phyloP scores from a whole-genome alignment of 2,329 filamentous ascomycete species.

The Alternaria gansuensis region DNA sequence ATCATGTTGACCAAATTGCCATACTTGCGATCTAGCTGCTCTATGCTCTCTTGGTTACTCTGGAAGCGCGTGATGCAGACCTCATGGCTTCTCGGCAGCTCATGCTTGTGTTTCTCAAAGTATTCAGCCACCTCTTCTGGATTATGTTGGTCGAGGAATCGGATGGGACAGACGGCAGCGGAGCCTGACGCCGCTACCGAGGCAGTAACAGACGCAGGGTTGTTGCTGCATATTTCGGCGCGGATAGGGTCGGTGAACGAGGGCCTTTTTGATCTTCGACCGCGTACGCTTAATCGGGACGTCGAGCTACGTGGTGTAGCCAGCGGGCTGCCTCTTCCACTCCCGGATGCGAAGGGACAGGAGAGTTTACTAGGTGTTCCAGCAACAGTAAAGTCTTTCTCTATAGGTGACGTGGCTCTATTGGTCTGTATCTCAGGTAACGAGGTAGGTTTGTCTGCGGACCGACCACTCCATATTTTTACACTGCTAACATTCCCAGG shows the following conservation, averaged over 20 bases:
- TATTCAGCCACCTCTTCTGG: slow-evolving; percentile 93
- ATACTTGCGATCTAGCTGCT: slow-evolving; percentile 92
- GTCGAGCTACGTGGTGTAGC: slow-evolving; percentile 54
- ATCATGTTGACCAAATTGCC: slow-evolving; percentile 94
- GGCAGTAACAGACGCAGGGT: slow-evolving; percentile 60
- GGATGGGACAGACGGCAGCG: slow-evolving; percentile 83
- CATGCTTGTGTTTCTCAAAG: slow-evolving; percentile 94
- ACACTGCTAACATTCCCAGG: slow-evolving; percentile 42
- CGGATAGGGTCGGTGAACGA: slow-evolving; percentile 56
- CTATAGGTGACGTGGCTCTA: slow-evolving; percentile 62
- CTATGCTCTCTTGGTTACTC: slow-evolving; percentile 83
- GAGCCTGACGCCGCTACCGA: slow-evolving; percentile 50
- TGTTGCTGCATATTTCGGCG: slow-evolving; percentile 54
- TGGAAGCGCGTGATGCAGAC: slow-evolving; percentile 91
- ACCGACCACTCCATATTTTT: slow-evolving; percentile 55
- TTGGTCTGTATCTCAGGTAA: slow-evolving; percentile 41
- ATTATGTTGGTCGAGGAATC: slow-evolving; percentile 89
- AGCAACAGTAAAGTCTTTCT: slow-evolving; percentile 89
- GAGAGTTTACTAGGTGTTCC: slow-evolving; percentile 80
- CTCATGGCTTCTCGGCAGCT: slow-evolving; percentile 91
- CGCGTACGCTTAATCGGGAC: slow-evolving; percentile 50
- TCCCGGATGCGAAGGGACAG: slow-evolving; percentile 76
- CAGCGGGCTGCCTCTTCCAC: slow-evolving; percentile 58
- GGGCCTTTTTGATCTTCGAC: slow-evolving; percentile 52
- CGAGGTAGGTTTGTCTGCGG: slow-evolving; percentile 39